Evolutionary conservation across 768 basidiomycete genomes (phyloP).

Genomic region (Filobasidium wieringae): DNA sequence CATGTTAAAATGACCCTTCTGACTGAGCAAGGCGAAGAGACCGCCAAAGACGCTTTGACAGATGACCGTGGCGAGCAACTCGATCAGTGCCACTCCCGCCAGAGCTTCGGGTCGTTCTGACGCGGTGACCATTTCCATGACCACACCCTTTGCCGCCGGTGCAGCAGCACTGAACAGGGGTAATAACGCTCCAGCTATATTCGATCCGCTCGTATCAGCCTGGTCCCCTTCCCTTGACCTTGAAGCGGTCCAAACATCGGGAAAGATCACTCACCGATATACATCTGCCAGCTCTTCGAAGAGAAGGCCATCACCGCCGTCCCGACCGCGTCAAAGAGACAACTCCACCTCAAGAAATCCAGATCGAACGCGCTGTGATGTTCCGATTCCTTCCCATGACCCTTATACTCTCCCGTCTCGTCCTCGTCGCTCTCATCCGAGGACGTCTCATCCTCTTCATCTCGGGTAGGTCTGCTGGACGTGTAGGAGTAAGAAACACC

Average conservation of each 20-base stretch:
- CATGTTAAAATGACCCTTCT: conserved; percentile 20
- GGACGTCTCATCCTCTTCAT: background rate
- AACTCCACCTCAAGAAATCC: conserved; percentile 28
- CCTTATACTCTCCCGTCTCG: background rate
- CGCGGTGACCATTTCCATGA: conserved; percentile 31
- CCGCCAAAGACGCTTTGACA: conserved; percentile 24
- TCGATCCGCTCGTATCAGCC: too few species aligned
- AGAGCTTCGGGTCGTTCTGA: conserved; percentile 32
- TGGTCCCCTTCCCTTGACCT: too few species aligned
- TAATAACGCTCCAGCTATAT: conserved; percentile 25
- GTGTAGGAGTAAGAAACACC: background rate
- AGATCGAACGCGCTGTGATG: conserved; percentile 34
- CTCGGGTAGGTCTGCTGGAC: background rate
- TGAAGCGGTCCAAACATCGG: too few species aligned
- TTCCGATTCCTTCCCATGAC: background rate
- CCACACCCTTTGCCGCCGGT: conserved; percentile 34
- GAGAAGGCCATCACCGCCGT: conserved; percentile 22
- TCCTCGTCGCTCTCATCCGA: background rate
- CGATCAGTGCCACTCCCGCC: conserved; percentile 30
- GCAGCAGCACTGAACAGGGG: conserved; percentile 37
- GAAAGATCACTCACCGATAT: conserved; percentile 21
- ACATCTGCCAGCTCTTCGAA: conserved; percentile 27
- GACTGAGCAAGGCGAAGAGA: conserved; percentile 22
- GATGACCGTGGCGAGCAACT: conserved; percentile 25
- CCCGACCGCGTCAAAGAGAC: conserved; percentile 32